phyloP scores from a whole-genome alignment of 768 basidiomycete species.

The Leccinum aurantiacum region DNA sequence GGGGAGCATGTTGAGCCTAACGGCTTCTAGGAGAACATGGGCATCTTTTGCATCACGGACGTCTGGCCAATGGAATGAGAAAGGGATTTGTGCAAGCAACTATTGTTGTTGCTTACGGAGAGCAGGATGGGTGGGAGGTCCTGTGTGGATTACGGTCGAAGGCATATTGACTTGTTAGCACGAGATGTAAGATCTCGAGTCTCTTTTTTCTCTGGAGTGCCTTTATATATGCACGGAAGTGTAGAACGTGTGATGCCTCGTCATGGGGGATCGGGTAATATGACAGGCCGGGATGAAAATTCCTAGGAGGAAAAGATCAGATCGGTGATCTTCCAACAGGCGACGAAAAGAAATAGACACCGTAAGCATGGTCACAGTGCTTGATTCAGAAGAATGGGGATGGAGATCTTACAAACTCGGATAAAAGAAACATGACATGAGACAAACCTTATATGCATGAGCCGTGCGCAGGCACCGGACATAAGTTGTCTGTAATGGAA shows the following conservation, averaged over 20 bases:
- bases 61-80: conserved; percentile 41
- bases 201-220: conserved; percentile 3
- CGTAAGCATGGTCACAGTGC: conserved; percentile 15
- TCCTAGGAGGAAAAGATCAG: conserved; percentile 18
- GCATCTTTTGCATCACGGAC: conserved; percentile 80
- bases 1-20: conserved; percentile 66
- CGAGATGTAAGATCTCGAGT: conserved; percentile 7
- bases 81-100: neutral
- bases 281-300: conserved; percentile 12
- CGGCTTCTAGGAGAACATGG: conserved; percentile 74
- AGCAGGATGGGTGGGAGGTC: conserved; percentile 32
- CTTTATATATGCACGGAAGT: conserved; percentile 30
- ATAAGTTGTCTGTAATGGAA: conserved; percentile 7
- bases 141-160: conserved; percentile 19
- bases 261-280: conserved; percentile 20
- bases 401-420: conserved; percentile 27
- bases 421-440: conserved; percentile 33
- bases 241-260: conserved; percentile 19
- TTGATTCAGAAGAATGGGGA: conserved; percentile 21
- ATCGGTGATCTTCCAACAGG: conserved; percentile 23
- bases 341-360: conserved; percentile 19
- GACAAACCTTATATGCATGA: conserved; percentile 31
- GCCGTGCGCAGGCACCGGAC: conserved; percentile 26
- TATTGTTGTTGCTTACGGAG: conserved; percentile 33
- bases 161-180: conserved; percentile 13